Evolutionary conservation across 345 rosid species (phyloP).

Genomic region (Ceriops tagal): DNA sequence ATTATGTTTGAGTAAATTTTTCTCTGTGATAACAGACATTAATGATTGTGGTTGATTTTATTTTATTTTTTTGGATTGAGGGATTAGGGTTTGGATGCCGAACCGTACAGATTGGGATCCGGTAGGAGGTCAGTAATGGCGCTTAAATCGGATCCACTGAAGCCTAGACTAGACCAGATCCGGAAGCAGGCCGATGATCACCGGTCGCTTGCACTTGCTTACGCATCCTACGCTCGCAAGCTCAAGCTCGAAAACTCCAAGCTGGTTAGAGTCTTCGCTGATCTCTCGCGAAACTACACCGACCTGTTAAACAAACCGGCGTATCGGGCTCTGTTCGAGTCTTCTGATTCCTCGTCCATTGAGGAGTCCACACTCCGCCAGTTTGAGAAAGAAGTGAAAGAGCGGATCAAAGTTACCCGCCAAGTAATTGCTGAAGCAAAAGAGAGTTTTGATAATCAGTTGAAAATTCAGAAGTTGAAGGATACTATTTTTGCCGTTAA

Average conservation of each 20-base stretch:
- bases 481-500: conserved; percentile 85
- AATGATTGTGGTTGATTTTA: not conserved
- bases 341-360: conserved; percentile 57
- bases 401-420: conserved; percentile 83
- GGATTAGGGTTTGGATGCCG: conserved; percentile 41
- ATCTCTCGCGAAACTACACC: conserved; percentile 78
- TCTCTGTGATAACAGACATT: not conserved
- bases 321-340: conserved; percentile 53
- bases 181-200: conserved; percentile 97
- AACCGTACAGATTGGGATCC: conserved; percentile 47
- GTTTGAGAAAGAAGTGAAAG: conserved; percentile 97
- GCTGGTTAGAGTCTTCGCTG: conserved; percentile 79
- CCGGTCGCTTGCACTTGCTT: conserved; percentile 69
- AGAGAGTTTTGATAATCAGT: conserved; percentile 90
- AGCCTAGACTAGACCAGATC: conserved; percentile 88
- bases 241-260: conserved; percentile 95
- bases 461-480: conserved; percentile 96
- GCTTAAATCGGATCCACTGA: conserved; percentile 81
- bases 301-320: conserved; percentile 76
- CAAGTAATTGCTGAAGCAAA: conserved; percentile 86
- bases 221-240: conserved; percentile 94
- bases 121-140: conserved; percentile 74
- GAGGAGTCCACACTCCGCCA: conserved; percentile 69
- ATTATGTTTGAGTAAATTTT: conserved; percentile 11
- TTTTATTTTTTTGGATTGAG: not conserved